These are phyloP conservation scores for Stagonosporopsis rhizophila DNA, from an alignment of 2,329 filamentous ascomycete species.

Conservation along the genomic window DNA sequence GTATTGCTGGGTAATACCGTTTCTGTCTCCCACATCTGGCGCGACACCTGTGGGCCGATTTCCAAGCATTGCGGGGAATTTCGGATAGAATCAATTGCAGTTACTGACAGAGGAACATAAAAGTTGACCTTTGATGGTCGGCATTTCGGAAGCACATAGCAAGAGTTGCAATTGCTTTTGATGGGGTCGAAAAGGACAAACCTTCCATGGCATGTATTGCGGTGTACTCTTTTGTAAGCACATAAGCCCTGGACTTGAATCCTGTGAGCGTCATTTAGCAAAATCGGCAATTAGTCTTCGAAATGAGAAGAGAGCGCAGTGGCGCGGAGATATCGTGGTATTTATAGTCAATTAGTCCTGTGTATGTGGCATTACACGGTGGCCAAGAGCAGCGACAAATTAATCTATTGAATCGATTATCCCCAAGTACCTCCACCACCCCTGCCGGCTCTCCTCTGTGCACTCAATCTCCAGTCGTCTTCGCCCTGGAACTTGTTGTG, in stretches of 20 bases:
- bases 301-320: too few relatives aligned
- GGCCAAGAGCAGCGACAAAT: not conserved
- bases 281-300: too few relatives aligned
- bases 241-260: not conserved
- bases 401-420: constrained; percentile 46
- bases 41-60: too few relatives aligned
- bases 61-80: too few relatives aligned
- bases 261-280: too few relatives aligned
- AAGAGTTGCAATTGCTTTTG: not conserved
- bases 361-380: not conserved
- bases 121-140: too few relatives aligned
- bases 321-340: not conserved
- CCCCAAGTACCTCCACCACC: constrained; percentile 96
- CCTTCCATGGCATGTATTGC: too few relatives aligned
- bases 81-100: too few relatives aligned
- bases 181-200: not conserved
- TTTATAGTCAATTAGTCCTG: not conserved
- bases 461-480: constrained; percentile 92
- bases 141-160: too few relatives aligned
- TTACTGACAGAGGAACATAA: too few relatives aligned
- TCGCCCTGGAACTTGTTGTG: constrained; percentile 92
- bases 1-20: too few relatives aligned
- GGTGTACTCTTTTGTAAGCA: not conserved
- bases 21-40: too few relatives aligned
- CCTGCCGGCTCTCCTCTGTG: constrained; percentile 83